Base-by-base conservation (phyloP, 371 early-diverging fungal genomes). In the Mucor piriformis region DNA sequence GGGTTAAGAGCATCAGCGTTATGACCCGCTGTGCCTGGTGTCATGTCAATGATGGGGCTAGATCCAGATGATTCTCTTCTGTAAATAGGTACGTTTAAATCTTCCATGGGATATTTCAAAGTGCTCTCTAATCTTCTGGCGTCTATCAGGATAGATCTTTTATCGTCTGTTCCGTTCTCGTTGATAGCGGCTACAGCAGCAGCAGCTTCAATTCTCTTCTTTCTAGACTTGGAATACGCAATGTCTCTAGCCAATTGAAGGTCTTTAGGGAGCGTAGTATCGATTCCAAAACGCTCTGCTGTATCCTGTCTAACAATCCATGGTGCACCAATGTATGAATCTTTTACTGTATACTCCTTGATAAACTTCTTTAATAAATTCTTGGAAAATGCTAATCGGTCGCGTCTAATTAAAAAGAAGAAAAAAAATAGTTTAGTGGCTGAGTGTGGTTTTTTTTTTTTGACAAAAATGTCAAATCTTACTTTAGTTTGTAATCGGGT, bases 301-400 rank as follows among this genome's bases (percentile, higher is more conserved):
- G 74, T 50, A 0, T 72, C 69, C 10, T 66, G 54, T 76, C 82
- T 76, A 53, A 90, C 79, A 20, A 85, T 53, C 88, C 89, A 90
- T n/a, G 91, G 91, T 18, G 90, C 86, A 10, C 89, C 88, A 24
- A 84, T 69, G 70, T 89, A 89, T 18, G 70, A 70, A 40, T 90
- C 92, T 55, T 84, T 88, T 6, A 71, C 64, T 11, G 87, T 81
- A 35, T 78, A 81, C 38, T 91, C 92, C 24, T 83, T 78, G 25
- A 92, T 77, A 57, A 84, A 91, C 60, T 84, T 84, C 57, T 86
- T 85, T 25, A 92, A 66, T 53, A 87, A 79, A 40, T 77, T 77
- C 66, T 92, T 92, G 38, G 89, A 86, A 57, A 88, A 82, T 3
- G 81, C 80, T 25, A 81, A 72, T n/a, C 90, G 80, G 55, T 89